Percentiles rank a stretch among this genome's conserved stretches.
Conservation (phyloP, 352 stramenopile genomes). For the Blastocystis sp. region DNA sequence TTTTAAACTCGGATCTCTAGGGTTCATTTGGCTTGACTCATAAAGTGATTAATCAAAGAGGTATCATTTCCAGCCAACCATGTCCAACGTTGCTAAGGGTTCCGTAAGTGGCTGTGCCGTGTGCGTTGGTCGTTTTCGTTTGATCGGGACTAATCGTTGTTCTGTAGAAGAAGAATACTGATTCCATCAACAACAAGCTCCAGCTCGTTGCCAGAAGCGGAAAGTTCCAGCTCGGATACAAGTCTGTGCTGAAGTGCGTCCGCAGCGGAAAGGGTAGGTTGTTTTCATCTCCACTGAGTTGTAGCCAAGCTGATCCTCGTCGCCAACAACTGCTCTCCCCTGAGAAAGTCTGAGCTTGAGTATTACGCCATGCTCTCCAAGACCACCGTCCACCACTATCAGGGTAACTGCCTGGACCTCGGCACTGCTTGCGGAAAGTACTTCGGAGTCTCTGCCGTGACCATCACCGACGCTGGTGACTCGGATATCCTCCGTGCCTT, state of each 20-base stretch:
- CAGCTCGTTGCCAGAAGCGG: conserved; percentile 98
- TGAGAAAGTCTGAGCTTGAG: conserved; percentile 97
- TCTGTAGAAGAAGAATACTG: conserved; percentile 88
- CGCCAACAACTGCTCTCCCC: conserved; percentile 87
- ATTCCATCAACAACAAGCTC: conserved; percentile 97
- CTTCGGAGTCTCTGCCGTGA: conserved; percentile 90
- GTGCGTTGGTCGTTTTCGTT: neutral
- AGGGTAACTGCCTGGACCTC: conserved; percentile 92
- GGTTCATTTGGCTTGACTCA: neutral
- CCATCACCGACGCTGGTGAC: conserved; percentile 88
- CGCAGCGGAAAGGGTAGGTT: conserved; percentile 67
- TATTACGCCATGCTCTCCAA: conserved; percentile 99
- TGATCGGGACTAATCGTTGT: neutral
- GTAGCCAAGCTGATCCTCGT: conserved; percentile 91
- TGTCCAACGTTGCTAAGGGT: neutral
- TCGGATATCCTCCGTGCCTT: conserved; percentile 85
- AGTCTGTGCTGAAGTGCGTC: conserved; percentile 89
- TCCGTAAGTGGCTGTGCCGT: neutral
- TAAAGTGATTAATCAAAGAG: conserved; percentile 31
- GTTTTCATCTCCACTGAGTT: neutral
- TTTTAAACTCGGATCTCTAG: neutral
- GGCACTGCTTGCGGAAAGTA: conserved; percentile 97
- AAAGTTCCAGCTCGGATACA: conserved; percentile 96
- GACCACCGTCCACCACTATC: conserved; percentile 92
- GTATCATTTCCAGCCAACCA: conserved; percentile 2